Evolutionary conservation across 257 asterid species (phyloP).

Genomic region (Gynochthodes officinalis): DNA sequence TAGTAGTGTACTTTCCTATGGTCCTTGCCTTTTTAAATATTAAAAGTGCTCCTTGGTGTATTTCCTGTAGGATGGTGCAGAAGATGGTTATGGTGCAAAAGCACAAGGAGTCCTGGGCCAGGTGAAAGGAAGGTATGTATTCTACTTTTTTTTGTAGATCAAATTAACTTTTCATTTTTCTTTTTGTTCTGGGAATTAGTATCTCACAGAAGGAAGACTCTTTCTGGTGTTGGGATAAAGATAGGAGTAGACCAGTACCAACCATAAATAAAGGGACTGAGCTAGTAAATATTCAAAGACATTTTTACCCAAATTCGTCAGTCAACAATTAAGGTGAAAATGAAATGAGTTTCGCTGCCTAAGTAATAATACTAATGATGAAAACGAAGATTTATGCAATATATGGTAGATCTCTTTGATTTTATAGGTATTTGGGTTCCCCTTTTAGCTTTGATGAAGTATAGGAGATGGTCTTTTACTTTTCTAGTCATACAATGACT

Average conservation of each 20-base stretch:
- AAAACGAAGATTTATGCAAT: not conserved
- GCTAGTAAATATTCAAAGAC: not conserved
- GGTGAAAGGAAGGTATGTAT: conserved; percentile 85
- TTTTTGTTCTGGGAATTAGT: not conserved
- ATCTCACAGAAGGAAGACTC: not conserved
- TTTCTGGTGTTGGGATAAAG: not conserved
- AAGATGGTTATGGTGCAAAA: conserved; percentile 93
- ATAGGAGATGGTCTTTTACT: not conserved
- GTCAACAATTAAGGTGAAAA: not conserved
- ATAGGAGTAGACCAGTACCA: not conserved
- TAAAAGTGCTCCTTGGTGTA: not conserved
- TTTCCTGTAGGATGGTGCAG: conserved; percentile 79
- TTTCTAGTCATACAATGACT: not conserved
- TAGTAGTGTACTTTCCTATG: not conserved
- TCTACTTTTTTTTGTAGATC: not conserved
- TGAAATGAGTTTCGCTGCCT: not conserved
- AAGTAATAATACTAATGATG: not conserved
- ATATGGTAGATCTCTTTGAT: not conserved
- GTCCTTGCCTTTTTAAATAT: not conserved
- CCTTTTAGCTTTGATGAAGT: not conserved
- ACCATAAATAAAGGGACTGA: not conserved
- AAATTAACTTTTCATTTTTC: not conserved
- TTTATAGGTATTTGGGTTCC: not conserved
- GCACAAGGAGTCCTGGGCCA: conserved; percentile 96
- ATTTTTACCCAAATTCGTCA: not conserved